phyloP scores from a whole-genome alignment of 2,329 filamentous ascomycete species.

The Penicillium expansum region DNA sequence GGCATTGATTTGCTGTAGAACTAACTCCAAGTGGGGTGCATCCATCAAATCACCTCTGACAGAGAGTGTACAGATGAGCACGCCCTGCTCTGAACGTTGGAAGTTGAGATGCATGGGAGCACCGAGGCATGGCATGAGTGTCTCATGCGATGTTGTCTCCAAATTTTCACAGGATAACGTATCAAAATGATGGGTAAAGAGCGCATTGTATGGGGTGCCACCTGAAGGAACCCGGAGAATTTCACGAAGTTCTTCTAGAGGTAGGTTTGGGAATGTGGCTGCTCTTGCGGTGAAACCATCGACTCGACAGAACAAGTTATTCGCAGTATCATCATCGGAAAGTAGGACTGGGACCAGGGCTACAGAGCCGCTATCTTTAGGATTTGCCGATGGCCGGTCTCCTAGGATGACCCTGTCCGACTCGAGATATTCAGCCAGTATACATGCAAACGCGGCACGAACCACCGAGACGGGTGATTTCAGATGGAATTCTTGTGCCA shows the following conservation, averaged over 20 bases:
- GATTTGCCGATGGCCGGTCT: not conserved
- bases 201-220: not conserved
- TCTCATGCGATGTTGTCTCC: not conserved
- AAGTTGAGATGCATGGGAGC: not conserved
- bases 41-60: not conserved
- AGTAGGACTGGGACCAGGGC: not conserved
- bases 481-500: not conserved
- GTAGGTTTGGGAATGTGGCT: not conserved
- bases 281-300: not conserved
- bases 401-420: constrained; percentile 4
- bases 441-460: constrained; percentile 11
- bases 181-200: not conserved
- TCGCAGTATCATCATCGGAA: not conserved
- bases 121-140: too few species aligned
- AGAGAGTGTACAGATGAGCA: not conserved
- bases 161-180: not conserved
- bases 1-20: not conserved
- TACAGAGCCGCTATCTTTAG: not conserved
- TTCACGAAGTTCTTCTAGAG: not conserved
- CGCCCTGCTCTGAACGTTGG: not conserved
- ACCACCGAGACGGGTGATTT: not conserved
- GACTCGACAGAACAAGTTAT: not conserved
- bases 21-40: not conserved
- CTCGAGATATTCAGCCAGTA: constrained; percentile 11
- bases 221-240: not conserved